Percentiles rank a stretch among this genome's conserved stretches.
Evolutionary conservation across 2,329 filamentous ascomycete species (phyloP).

Genomic region (Aspergillus arachidicola): DNA sequence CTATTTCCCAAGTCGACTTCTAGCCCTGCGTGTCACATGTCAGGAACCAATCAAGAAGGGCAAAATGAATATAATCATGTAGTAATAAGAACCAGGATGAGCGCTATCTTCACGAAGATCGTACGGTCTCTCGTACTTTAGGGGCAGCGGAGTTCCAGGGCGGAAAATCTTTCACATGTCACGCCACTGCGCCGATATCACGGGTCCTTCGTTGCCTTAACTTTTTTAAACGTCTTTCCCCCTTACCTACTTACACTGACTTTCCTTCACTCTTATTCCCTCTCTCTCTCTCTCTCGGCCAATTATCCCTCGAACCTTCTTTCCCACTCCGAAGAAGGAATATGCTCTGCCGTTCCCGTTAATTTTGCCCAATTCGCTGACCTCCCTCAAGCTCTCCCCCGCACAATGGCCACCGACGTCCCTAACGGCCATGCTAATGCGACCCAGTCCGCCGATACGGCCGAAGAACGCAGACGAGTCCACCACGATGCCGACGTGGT

Average conservation of each 20-base stretch:
- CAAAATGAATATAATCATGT: background rate
- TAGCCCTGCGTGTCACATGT: background rate
- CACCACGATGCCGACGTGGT: slow-evolving; percentile 78
- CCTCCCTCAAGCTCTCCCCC: slow-evolving; percentile 13
- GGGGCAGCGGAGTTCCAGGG: slow-evolving; percentile 1
- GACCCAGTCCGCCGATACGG: slow-evolving; percentile 25
- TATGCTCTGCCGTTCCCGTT: slow-evolving; percentile 24
- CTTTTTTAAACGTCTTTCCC: slow-evolving; percentile 6
- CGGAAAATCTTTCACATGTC: slow-evolving; percentile 35
- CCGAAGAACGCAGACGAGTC: slow-evolving; percentile 51
- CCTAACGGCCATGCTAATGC: slow-evolving; percentile 29
- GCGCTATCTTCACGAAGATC: background rate
- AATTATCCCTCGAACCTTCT: slow-evolving; percentile 1
- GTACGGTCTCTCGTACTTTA: slow-evolving; percentile 17
- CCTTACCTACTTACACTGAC: background rate
- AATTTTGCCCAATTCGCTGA: slow-evolving; percentile 15
- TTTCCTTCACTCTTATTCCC: slow-evolving; percentile 9
- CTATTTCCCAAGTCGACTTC: background rate
- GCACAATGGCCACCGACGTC: slow-evolving; percentile 29
- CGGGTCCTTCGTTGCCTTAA: slow-evolving; percentile 1
- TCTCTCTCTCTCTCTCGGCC: slow-evolving; percentile 3
- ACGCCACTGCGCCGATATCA: slow-evolving; percentile 25
- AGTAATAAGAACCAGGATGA: background rate
- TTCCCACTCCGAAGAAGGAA: slow-evolving; percentile 14
- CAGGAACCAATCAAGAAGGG: background rate